Base-by-base conservation (phyloP, 129 eudicot species). In the Smallanthus sonchifolius region DNA sequence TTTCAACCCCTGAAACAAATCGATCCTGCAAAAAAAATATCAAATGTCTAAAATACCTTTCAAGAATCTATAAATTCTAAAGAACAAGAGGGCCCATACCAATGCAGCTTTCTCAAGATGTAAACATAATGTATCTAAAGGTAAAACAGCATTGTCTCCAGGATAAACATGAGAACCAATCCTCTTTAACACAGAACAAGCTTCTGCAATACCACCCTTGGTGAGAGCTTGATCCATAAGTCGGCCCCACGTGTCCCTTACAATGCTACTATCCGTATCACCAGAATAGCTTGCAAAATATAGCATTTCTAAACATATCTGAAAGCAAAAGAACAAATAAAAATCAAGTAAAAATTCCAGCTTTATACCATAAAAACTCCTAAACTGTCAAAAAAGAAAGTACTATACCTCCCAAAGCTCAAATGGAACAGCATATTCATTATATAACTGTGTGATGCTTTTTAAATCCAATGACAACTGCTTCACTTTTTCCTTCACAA, bases 391-490 rank as follows among this genome's bases (percentile, higher is more conserved):
- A 47, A 45, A 15, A 37, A 20, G 28, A 4, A 56, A 42, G 52
- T n/a, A 78, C 3, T 63, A 36, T 83, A 91, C 99, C 99, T 95
- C 99, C 97, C 97, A 95, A 61, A 91, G 90, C 62, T 95, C 97
- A 62, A 86, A 95, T 44, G 99, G 99, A 76, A 95, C 97, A 19
- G 99, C 97, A 89, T 86, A 95, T 32, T 95, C 99, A 76, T 95
- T 95, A 70, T 95, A 95, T 45, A 95, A 73, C 60, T 95, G 97
- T 51, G 99, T 95, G 59, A 95, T 91, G 78, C 86, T 91, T 85
- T 86, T 95, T 77, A 95, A 73, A 78, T 95, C 97, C 62, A 81
- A 74, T 44, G 99, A 91, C 70, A 95, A 79, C 60, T 95, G 97
- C 79, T 87, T 87, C 49, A 75, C 87, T 76, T 95, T 95, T 60